These are phyloP conservation scores for Hansenula anomala DNA, from an alignment of 1,139 yeast species.

Conservation along the genomic window DNA sequence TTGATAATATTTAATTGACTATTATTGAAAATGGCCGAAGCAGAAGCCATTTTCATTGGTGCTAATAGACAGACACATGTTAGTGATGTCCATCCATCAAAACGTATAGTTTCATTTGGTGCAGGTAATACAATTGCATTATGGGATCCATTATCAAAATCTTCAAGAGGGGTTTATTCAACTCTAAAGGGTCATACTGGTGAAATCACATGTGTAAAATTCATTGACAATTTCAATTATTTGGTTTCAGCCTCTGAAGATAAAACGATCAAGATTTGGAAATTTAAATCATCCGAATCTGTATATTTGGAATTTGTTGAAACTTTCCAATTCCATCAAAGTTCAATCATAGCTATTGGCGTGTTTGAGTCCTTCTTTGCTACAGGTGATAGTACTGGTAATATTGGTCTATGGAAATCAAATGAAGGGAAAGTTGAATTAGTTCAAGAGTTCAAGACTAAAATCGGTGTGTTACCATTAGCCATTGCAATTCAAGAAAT, in stretches of 20 bases:
- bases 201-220: conserved; percentile 56
- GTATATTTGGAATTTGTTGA: conserved; percentile 27
- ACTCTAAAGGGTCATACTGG: conserved; percentile 57
- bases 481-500: conserved; percentile 50
- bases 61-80: conserved; percentile 73
- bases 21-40: conserved; percentile 11
- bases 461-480: conserved; percentile 59
- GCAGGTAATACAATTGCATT: conserved; percentile 71
- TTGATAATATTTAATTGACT: no score
- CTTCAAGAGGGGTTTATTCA: conserved; percentile 41
- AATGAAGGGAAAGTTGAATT: conserved; percentile 22
- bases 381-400: conserved; percentile 68
- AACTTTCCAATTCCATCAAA: conserved; percentile 34
- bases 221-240: conserved; percentile 40
- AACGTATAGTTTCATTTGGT: conserved; percentile 62
- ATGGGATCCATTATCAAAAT: conserved; percentile 53
- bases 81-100: conserved; percentile 46
- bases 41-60: conserved; percentile 67
- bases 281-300: conserved; percentile 18
- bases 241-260: conserved; percentile 69
- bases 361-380: conserved; percentile 35
- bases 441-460: conserved; percentile 34
- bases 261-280: conserved; percentile 58
- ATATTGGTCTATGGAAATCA: conserved; percentile 46
- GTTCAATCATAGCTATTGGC: conserved; percentile 45